Base-by-base conservation (phyloP, 805 yeast genomes). In the Wickerhamiella cacticola region DNA sequence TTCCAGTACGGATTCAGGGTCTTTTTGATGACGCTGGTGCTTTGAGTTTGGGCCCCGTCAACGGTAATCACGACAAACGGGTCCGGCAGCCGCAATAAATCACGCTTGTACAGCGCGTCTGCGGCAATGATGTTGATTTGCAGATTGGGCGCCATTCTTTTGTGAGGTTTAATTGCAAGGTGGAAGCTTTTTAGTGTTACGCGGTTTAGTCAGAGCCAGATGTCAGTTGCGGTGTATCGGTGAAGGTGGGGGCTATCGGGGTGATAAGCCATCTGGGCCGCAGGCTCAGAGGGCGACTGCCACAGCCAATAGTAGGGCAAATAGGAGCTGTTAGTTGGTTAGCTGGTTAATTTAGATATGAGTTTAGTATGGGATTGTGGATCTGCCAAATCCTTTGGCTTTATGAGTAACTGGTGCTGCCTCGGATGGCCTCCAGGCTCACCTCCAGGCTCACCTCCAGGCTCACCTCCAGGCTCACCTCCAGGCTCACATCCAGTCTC, bases 1-100 rank as follows among this genome's bases (percentile, higher is more conserved):
- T 92, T 88, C 99, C 99, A 92, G 67, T 88, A 92, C 9, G 99
- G 99, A 60, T 92, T 86, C 56, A 89, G 69, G 2, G 97, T 92
- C 66, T 85, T 87, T 60, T 86, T 85, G 25, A 94, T 92, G 29
- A 95, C 92, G 45, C 86, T 78, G 1, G 99, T 92, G 16, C 96
- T 82, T 61, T 86, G 86, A 1, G 97, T 92, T 63, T 92, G 98
- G 18, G 84, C 79, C 3, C 97, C 97, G 64, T 92, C 98, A n/a
- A 92, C 88, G 10, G 97, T 89, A 53, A 92, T 70, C 29, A 92
- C 97, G 1, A 96, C 96, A 68, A 92, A 92, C 9, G 99, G 98
- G 65, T 92, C 98, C 2, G 99, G 98, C 53, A 88, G 83, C 49
- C 95, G 78, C 63, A 88, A 85, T 21, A 92, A 88, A 64, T 92